Percentiles rank a stretch among this genome's conserved stretches.
phyloP scores from a whole-genome alignment of 108 stramenopile species.

The Nitzschia inconspicua region DNA sequence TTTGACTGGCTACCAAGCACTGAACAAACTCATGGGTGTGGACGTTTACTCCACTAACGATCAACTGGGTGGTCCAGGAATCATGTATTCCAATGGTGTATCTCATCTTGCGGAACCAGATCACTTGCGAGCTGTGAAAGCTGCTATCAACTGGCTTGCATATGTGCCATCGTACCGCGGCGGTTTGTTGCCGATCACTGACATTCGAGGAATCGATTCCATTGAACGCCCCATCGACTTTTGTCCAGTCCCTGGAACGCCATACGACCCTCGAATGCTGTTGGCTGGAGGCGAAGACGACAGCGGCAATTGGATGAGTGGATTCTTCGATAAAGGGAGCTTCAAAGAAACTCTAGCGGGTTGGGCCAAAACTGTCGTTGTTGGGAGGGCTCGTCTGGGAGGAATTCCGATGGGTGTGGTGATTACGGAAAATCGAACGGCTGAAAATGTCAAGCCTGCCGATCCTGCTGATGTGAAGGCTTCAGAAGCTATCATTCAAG shows the following conservation, averaged over 20 bases:
- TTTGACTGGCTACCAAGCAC: constrained; percentile 97
- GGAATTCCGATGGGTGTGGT: constrained; percentile 98
- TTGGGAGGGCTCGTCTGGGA: constrained; percentile 95
- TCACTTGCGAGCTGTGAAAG: constrained; percentile 87
- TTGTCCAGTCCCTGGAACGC: constrained; percentile 69
- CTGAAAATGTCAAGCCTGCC: constrained; percentile 92
- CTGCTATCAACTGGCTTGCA: constrained; percentile 92
- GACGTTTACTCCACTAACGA: constrained; percentile 99
- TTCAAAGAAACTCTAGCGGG: constrained; percentile 95
- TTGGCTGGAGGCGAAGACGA: constrained; percentile 81
- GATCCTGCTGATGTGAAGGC: constrained; percentile 97
- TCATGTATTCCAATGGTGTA: constrained; percentile 98
- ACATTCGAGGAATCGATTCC: constrained; percentile 88
- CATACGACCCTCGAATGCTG: constrained; percentile 93
- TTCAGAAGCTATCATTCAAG: constrained; percentile 86
- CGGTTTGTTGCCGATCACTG: constrained; percentile 79
- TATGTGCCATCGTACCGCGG: constrained; percentile 89
- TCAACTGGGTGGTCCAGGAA: constrained; percentile 95
- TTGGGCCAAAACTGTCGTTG: constrained; percentile 98
- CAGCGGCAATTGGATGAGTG: constrained; percentile 79
- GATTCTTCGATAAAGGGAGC: constrained; percentile 97
- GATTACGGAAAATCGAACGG: constrained; percentile 94
- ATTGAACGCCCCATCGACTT: constrained; percentile 89
- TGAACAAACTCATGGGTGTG: constrained; percentile 99
- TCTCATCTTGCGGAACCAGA: constrained; percentile 90